A percentile compares a stretch with the other conserved stretches of the same genome.
phyloP scores from a whole-genome alignment of 768 basidiomycete species.

The Mycena olivaceomarginata region DNA sequence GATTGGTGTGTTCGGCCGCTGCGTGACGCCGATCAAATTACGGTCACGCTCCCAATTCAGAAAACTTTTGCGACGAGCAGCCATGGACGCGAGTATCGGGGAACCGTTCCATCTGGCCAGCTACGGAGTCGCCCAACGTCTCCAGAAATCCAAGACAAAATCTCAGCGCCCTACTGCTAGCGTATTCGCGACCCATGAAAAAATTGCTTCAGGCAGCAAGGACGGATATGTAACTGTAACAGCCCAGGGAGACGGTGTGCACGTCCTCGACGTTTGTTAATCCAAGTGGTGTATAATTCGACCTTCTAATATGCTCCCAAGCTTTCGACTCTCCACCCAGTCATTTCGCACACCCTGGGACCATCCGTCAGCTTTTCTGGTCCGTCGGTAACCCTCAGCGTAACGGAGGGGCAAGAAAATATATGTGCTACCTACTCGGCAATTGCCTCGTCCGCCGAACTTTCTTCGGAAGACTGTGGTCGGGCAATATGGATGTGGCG shows the following conservation, averaged over 20 bases:
- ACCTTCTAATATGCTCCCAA: conserved; percentile 49
- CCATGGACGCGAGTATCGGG: conserved; percentile 48
- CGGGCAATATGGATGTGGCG: conserved; percentile 80
- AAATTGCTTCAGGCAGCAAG: conserved; percentile 53
- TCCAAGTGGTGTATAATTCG: conserved; percentile 1
- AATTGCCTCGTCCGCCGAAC: conserved; percentile 68
- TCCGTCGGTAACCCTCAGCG: conserved; percentile 69
- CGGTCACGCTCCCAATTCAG: conserved; percentile 8
- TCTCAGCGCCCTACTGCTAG: conserved; percentile 44
- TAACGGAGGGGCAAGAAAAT: conserved; percentile 55
- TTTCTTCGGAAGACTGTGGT: conserved; percentile 61
- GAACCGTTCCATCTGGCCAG: conserved; percentile 64
- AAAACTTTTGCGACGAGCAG: not conserved
- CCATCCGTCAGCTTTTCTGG: conserved; percentile 78
- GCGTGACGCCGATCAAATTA: not conserved
- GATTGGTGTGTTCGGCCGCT: too few relatives aligned
- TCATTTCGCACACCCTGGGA: conserved; percentile 82
- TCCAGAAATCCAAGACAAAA: conserved; percentile 42
- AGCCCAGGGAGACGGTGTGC: conserved; percentile 84
- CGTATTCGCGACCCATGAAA: conserved; percentile 60
- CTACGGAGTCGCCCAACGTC: conserved; percentile 53
- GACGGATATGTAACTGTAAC: conserved; percentile 81
- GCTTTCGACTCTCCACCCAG: conserved; percentile 79
- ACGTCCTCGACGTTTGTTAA: conserved; percentile 80
- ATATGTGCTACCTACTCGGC: conserved; percentile 75